A percentile compares a stretch with the other conserved stretches of the same genome.
Evolutionary conservation across 805 yeast species (phyloP).

Genomic region (Kluyveromyces siamensis): DNA sequence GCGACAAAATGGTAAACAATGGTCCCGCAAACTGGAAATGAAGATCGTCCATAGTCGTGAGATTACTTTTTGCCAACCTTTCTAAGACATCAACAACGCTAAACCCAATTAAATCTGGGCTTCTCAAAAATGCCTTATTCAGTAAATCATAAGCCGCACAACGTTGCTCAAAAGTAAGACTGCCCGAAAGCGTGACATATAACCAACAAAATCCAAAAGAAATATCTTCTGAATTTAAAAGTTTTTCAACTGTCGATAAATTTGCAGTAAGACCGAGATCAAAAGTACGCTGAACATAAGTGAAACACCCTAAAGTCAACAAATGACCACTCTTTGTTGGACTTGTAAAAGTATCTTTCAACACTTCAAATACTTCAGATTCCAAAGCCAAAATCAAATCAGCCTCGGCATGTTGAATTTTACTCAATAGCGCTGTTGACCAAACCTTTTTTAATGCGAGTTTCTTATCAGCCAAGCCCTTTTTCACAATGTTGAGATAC

Average conservation of each 20-base stretch:
- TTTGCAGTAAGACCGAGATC: constrained; percentile 2
- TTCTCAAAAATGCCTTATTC: constrained; percentile 22
- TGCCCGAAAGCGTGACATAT: constrained; percentile 36
- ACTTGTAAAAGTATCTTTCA: constrained; percentile 29
- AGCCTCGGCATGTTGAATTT: constrained; percentile 23
- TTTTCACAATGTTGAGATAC: constrained; percentile 30
- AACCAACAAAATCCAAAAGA: constrained; percentile 41
- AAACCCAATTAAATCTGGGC: constrained; percentile 34
- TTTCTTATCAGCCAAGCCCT: constrained; percentile 62
- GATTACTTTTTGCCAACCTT: constrained; percentile 7
- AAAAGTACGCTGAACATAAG: constrained; percentile 13
- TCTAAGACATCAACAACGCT: constrained; percentile 37
- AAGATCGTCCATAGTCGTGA: constrained; percentile 15
- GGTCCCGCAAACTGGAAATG: constrained; percentile 28
- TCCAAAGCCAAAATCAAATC: constrained; percentile 29
- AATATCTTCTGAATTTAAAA: constrained; percentile 4
- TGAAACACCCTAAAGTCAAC: constrained; percentile 16
- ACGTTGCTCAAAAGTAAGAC: constrained; percentile 30
- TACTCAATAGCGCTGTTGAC: constrained; percentile 38
- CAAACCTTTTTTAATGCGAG: constrained; percentile 56
- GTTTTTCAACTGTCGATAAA: neutral
- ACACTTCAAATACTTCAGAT: constrained; percentile 20
- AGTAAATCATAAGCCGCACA: constrained; percentile 29
- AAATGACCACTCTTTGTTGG: constrained; percentile 35
- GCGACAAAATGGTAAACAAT: constrained; percentile 33